Evolutionary conservation across 106 monocot species (phyloP), one percentile per base, ranked within the genome.

Genomic region (Allium fistulosum): DNA sequence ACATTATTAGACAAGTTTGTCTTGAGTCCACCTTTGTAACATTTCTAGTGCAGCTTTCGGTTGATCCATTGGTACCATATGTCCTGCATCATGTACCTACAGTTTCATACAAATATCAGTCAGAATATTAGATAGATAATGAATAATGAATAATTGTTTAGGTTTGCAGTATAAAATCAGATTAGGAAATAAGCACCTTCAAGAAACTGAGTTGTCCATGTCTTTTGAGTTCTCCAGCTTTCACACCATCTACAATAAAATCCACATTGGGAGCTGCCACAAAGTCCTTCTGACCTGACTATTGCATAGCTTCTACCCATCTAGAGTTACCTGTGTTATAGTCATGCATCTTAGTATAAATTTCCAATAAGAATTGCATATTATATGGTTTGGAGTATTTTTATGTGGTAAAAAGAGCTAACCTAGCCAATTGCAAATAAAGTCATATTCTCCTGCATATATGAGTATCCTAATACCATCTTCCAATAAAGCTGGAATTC

Each of bases 1-100:
- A 37, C 37, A 37, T 37, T 37, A 37, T 5, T 37, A 4, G 37
- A 5, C 52, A 26, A 94, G 94, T 17, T 82, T 79, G 27, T 84
- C 94, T 18, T 75, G 74, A 26, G 78, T 90, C 90, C 90, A 94
- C 51, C 90, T 82, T 57, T 46, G 84, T 59, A 90, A 50, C 90
- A 94, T 94, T 69, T 90, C 87, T 17, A 90, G 66, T 51, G 90
- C 78, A 69, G 87, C 90, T 71, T 85, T 94, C 1, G 94, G 90
- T 48, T 94, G 94, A 75, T 94, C 94, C 94, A 94, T 94, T 16
- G 94, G 94, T 11, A 94, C 94, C 94, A 94, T 90, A 69, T 94
- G 94, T 14, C 94, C 94, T 0, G 94, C 94, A 70, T 94, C 70
- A 53, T 79, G 87, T 37, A 37, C 37, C 37, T 37, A 37, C 5